Evolutionary conservation across 1,284 basidiomycete species (phyloP).

Genomic region (Ustilago tritici): DNA sequence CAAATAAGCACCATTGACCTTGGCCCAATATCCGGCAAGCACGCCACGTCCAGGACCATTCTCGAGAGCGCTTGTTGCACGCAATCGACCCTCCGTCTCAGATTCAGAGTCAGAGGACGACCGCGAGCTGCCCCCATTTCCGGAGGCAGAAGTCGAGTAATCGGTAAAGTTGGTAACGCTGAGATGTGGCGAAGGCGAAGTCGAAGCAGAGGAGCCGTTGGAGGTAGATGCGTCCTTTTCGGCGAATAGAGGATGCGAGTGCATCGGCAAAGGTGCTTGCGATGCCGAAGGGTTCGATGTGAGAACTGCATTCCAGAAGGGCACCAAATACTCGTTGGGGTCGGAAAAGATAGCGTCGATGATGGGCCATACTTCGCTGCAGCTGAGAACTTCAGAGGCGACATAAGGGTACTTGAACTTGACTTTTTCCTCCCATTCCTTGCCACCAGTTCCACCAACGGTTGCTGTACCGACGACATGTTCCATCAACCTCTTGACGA

Average conservation of each 20-base stretch:
- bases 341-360: conserved; percentile 87
- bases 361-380: conserved; percentile 91
- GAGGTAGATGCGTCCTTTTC: conserved; percentile 35
- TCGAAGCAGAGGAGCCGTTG: conserved; percentile 27
- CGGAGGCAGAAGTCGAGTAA: conserved; percentile 21
- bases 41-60: conserved; percentile 72
- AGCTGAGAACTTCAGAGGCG: conserved; percentile 91
- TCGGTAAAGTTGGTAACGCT: conserved; percentile 50
- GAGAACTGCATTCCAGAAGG: conserved; percentile 92
- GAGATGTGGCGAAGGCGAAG: conserved; percentile 44
- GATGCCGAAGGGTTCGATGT: conserved; percentile 75
- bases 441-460: conserved; percentile 75
- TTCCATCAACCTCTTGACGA: conserved; percentile 81
- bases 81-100: conserved; percentile 28
- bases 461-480: conserved; percentile 88
- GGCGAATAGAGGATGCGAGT: conserved; percentile 65
- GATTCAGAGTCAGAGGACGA: conserved; percentile 38
- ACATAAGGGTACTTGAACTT: conserved; percentile 82
- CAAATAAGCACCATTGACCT: conserved; percentile 87
- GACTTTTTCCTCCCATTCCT: conserved; percentile 67
- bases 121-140: conserved; percentile 24
- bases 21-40: conserved; percentile 75
- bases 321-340: conserved; percentile 73
- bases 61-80: conserved; percentile 60
- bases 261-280: conserved; percentile 61